Conservation (phyloP, 768 basidiomycete genomes). For the Leccinum sublutescens region DNA sequence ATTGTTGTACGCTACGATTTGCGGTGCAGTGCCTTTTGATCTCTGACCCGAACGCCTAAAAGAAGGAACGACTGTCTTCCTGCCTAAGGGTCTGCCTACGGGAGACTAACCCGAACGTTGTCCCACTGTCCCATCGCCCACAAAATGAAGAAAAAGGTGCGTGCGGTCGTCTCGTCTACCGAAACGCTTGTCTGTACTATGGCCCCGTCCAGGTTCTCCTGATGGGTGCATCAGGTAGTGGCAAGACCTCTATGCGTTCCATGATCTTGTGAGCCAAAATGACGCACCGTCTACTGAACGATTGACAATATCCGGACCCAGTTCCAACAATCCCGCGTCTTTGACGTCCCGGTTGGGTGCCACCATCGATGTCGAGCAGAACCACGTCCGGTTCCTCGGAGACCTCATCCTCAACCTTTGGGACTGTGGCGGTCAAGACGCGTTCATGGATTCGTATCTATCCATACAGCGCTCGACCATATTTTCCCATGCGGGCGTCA, state of each 20-base stretch:
- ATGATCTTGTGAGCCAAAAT: constrained; percentile 84
- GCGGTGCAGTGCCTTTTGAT: background rate
- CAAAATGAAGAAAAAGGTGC: constrained; percentile 35
- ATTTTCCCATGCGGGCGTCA: constrained; percentile 93
- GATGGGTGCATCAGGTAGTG: constrained; percentile 96
- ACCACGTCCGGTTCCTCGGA: constrained; percentile 95
- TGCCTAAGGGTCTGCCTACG: too few species aligned
- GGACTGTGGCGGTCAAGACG: constrained; percentile 98
- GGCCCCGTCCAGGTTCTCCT: constrained; percentile 69
- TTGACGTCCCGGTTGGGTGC: constrained; percentile 90
- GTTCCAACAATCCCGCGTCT: constrained; percentile 92
- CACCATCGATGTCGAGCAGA: constrained; percentile 97
- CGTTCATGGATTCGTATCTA: constrained; percentile 97
- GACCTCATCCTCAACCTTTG: constrained; percentile 95
- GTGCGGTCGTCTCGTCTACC: background rate
- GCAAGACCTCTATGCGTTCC: constrained; percentile 97
- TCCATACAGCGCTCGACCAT: constrained; percentile 89
- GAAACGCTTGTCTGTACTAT: background rate
- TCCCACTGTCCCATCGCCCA: background rate
- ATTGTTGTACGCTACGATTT: constrained; percentile 8
- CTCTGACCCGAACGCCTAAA: background rate
- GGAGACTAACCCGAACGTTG: too few species aligned
- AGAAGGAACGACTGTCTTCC: too few species aligned
- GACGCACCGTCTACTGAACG: constrained; percentile 3
- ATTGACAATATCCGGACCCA: constrained; percentile 32